Evolutionary conservation across 352 stramenopile genomes (phyloP).

Genomic region (Pythium aphanidermatum): DNA sequence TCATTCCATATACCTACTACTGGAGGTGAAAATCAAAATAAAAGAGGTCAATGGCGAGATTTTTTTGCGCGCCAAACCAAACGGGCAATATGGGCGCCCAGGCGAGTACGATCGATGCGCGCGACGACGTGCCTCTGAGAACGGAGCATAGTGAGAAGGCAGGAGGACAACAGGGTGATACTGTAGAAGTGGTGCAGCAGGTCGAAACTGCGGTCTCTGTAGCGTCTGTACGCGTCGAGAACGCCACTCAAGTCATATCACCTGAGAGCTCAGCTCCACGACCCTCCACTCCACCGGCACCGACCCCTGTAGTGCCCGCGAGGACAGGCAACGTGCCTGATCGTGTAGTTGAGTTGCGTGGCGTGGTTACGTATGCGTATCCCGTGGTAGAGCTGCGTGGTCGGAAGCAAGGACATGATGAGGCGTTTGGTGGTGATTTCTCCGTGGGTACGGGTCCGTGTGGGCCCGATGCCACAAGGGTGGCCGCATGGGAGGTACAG

Average conservation of each 20-base stretch:
- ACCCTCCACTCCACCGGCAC: too few species aligned
- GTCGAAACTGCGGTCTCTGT: too few species aligned
- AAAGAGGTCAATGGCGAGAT: constrained; percentile 10
- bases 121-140: constrained; percentile 1
- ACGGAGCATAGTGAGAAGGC: background rate
- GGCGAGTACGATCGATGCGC: constrained; percentile 1
- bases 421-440: constrained; percentile 26
- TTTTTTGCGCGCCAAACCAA: constrained; percentile 4
- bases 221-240: too few species aligned
- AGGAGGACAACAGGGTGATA: too few species aligned
- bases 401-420: background rate
- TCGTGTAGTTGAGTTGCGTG: constrained; percentile 28
- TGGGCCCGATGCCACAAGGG: constrained; percentile 34
- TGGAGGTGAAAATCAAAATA: too few species aligned
- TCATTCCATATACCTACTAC: too few species aligned
- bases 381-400: constrained; percentile 34
- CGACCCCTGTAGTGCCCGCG: too few species aligned
- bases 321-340: too few species aligned
- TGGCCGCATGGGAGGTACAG: constrained; percentile 49
- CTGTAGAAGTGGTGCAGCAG: too few species aligned
- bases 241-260: too few species aligned
- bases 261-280: too few species aligned
- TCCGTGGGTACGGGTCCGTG: constrained; percentile 56
- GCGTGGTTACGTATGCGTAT: constrained; percentile 52
- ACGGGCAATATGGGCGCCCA: constrained; percentile 12